phyloP scores from a whole-genome alignment of 805 yeast species.

The Kluyveromyces nonfermentans region DNA sequence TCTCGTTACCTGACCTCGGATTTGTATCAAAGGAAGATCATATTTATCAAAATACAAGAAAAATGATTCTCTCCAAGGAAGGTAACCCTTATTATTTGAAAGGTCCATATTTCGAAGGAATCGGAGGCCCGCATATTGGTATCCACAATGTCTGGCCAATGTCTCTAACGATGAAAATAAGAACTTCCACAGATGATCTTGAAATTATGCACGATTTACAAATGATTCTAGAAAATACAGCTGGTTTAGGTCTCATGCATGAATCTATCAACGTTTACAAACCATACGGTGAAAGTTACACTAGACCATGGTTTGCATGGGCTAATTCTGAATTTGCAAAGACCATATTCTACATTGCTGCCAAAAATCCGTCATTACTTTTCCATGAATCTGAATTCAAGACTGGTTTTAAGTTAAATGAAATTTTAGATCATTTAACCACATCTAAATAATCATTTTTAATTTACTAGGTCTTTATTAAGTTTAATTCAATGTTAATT shows the following conservation, averaged over 20 bases:
- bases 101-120: slow-evolving; percentile 60
- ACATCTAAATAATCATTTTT: neutral
- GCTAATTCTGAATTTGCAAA: slow-evolving; percentile 87
- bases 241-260: slow-evolving; percentile 72
- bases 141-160: slow-evolving; percentile 82
- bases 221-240: slow-evolving; percentile 51
- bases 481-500: neutral
- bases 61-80: slow-evolving; percentile 54
- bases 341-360: slow-evolving; percentile 68
- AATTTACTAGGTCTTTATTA: too few relatives aligned
- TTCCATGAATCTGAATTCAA: slow-evolving; percentile 36
- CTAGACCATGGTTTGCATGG: slow-evolving; percentile 93
- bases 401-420: slow-evolving; percentile 3
- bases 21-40: slow-evolving; percentile 41
- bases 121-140: slow-evolving; percentile 91
- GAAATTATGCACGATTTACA: slow-evolving; percentile 49
- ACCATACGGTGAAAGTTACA: slow-evolving; percentile 38
- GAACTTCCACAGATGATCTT: slow-evolving; percentile 63
- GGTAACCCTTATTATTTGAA: slow-evolving; percentile 73
- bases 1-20: slow-evolving; percentile 76
- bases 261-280: slow-evolving; percentile 65
- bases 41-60: slow-evolving; percentile 68
- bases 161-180: slow-evolving; percentile 64
- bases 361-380: slow-evolving; percentile 62
- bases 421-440: neutral